Evolutionary conservation across 176 grass and related monocot species (phyloP).

Genomic region (Cenchrus americanus): DNA sequence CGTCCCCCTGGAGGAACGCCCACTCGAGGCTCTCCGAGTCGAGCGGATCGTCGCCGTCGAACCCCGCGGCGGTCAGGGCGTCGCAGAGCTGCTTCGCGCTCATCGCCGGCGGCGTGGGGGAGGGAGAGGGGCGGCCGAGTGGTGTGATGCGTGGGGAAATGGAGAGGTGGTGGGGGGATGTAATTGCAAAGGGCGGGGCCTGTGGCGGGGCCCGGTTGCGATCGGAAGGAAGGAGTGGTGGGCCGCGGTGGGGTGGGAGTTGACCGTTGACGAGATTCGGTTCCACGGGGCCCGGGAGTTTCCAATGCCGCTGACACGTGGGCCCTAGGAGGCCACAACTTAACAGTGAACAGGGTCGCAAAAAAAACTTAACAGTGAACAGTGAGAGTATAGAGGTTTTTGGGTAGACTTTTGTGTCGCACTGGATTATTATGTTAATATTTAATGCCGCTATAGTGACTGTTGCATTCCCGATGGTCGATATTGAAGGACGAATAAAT

Average conservation of each 20-base stretch:
- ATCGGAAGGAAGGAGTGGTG: neutral
- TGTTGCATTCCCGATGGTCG: no score
- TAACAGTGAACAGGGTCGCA: no score
- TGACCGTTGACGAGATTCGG: neutral
- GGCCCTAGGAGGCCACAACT: neutral
- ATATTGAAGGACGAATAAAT: no score
- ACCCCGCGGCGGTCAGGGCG: constrained; percentile 64
- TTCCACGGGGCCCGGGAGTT: no score
- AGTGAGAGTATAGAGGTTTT: no score
- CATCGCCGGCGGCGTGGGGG: constrained; percentile 44
- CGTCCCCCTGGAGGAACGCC: constrained; percentile 92
- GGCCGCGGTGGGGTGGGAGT: neutral
- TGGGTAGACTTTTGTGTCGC: no score
- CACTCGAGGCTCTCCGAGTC: constrained; percentile 86
- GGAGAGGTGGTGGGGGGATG: neutral
- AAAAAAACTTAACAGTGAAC: no score
- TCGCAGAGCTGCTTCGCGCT: constrained; percentile 73
- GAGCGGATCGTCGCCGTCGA: constrained; percentile 63
- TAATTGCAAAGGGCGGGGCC: neutral
- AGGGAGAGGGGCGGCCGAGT: neutral
- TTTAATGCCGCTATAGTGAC: no score
- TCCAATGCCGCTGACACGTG: neutral
- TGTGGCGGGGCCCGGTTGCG: constrained; percentile 4
- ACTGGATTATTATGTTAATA: no score
- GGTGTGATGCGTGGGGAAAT: neutral